Evolutionary conservation across 148 eudicot species (phyloP), one percentile per base, ranked within the genome.

Genomic region (Gaultheria prostrata): DNA sequence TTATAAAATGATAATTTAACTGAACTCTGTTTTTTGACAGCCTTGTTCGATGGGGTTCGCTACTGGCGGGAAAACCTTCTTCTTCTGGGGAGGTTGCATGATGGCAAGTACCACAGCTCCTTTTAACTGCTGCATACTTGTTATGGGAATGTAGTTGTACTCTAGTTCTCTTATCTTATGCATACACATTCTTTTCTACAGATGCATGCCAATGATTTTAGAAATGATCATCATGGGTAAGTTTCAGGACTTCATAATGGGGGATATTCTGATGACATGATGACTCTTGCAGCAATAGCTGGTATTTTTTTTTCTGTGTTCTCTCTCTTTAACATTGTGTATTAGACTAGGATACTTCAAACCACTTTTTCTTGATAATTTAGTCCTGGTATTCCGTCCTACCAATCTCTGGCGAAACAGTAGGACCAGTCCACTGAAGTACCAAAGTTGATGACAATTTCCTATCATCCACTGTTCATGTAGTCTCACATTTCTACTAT

Each of bases 41-140:
- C 98, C 99, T 83, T 96, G 99, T 88, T 96, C 99, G 4, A 96
- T 96, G 99, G 99, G 99, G 76, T 96, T 96, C 83, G 99, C 99
- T 67, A 96, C 99, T 84, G 99, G 99, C 57, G 99, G 99, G 54
- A 91, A 82, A 86, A 96, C 99, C 81, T 96, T 94, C 90, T 96
- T 96, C 87, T 82, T 96, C 83, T 96, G 99, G 99, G 99, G 99
- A 89, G 98, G 99, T 51, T 96, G 98, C 92, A 96, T 96, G 99
- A 96, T 96, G 99, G 99, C 90, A 89, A 91, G 93, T 86, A 70
- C 76, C 85, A n/a, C n/a, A 54, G 77, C 43, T 83, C 77, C 53
- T 74, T 76, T 53, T 57, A 20, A 71, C 46, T 54, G 54, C 54
- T 83, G 59, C 84, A 67, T 77, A 49, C 21, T 78, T 18, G 73